Conservation (phyloP, 2,329 filamentous ascomycete species). For the Pestalotiopsis sp. region DNA sequence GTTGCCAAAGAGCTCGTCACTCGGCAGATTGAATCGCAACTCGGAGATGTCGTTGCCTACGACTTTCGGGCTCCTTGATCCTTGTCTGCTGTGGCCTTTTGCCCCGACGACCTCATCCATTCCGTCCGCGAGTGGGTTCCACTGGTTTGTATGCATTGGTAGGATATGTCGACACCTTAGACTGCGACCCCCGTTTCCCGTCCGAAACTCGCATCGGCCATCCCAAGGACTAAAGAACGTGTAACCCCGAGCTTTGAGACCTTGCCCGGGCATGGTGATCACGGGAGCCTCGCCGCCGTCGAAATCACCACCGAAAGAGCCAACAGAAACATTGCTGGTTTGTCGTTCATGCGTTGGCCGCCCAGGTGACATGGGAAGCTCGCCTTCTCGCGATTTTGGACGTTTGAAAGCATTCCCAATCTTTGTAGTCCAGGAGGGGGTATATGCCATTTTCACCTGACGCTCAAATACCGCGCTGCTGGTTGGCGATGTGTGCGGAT, state of each 20-base stretch:
- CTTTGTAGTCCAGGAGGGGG: constrained; percentile 51
- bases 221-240: constrained; percentile 86
- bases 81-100: constrained; percentile 37
- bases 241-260: constrained; percentile 66
- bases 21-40: constrained; percentile 85
- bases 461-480: constrained; percentile 49
- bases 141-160: constrained; percentile 42
- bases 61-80: constrained; percentile 15
- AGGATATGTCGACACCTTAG: constrained; percentile 77
- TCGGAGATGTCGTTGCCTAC: constrained; percentile 66
- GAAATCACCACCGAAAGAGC: constrained; percentile 34
- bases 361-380: constrained; percentile 28
- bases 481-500: constrained; percentile 15
- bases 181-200: constrained; percentile 74
- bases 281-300: constrained; percentile 31
- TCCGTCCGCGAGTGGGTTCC: constrained; percentile 48
- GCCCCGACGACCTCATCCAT: constrained; percentile 31
- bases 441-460: constrained; percentile 61
- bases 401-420: constrained; percentile 48
- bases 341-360: constrained; percentile 31
- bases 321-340: constrained; percentile 36
- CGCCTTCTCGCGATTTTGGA: constrained; percentile 33
- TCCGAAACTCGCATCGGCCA: constrained; percentile 82
- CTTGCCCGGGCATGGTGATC: constrained; percentile 48
- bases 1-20: constrained; percentile 49